Evolutionary conservation across 2,329 filamentous ascomycete genomes (phyloP), one percentile per base, ranked within the genome.

Genomic region (Thelonectria blattea): DNA sequence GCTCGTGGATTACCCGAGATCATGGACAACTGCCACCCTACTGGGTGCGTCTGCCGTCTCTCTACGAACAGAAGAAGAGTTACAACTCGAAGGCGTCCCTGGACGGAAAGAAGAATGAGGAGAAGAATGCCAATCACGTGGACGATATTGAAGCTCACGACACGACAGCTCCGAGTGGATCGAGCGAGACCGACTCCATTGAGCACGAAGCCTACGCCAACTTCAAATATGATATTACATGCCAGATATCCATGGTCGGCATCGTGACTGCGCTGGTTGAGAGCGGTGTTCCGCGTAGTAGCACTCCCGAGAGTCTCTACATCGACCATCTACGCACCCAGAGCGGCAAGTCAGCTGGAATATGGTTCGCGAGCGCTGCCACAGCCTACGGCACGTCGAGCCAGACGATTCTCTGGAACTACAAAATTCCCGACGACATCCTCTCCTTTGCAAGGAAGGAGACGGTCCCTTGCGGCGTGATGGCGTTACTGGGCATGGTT

Each of bases 331-430:
- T 85, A 8, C 77, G 78, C 6, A 62, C 78, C 37, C 74, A 72
- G 37, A 47, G 65, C 10, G 67, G 58, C 20, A 73, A 66, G 27
- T 75, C 72, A 1, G 73, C 76, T 30, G 83, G 83, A 9, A 72
- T 79, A 10, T 88, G 85, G 85, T 88, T 88, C 63, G 82, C 84
- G 27, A 82, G 79, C 60, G 81, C 80, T 1, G 79, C 79, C 1
- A 88, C 85, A 1, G 85, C 85, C 0, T 81, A 83, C 59, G 81
- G 82, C 18, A 84, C 82, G 1, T 78, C 80, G 0, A 81, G 78
- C 51, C 79, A 83, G 64, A 86, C 84, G 1, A 78, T 86, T 10
- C 76, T 88, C 3, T 88, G 85, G 85, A 85, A 83, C 68, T 87
- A 86, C 74, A 79, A 80, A 57, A 85, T 87, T 48, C 84, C 85